Base-by-base conservation (phyloP, 2,329 filamentous ascomycete species). In the Sclerotinia subarctica region DNA sequence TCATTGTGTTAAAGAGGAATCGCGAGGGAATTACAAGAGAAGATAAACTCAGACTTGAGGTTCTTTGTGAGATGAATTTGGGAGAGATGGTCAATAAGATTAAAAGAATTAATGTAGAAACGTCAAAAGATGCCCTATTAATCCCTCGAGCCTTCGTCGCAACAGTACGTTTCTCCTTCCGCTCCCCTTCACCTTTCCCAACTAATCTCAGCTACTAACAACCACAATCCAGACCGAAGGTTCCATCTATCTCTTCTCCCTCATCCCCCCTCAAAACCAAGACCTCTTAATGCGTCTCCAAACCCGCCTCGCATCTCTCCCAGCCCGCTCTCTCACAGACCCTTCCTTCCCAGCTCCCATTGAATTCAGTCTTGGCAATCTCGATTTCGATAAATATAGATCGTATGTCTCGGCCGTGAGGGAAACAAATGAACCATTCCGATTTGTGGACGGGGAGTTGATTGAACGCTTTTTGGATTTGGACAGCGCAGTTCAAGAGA, bases 11-110 rank as follows among this genome's bases (percentile, higher is more conserved):
- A n/a, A 84, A 87, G 64, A 86, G 88, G 49, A 94, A 97, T 73
- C 75, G 82, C 2, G 83, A 88, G 2, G 92, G 91, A 0, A 88
- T 93, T 0, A 93, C 89, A 0, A 84, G 86, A 1, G 89, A 95
- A 64, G 93, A 97, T 73, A 86, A 84, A 69, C 85, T 85, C 62
- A 84, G 88, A 38, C 80, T 98, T 72, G 85, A 92, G 53, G 83
- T 93, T 6, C 92, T 87, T 0, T 90, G 90, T 69, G 94, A 97
- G 78, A 87, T 98, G 71, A 88, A 90, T 56, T 82, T 99, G 13
- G 94, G 95, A 1, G 94, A 99, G 78, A 93, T 95, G 86, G 92
- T 98, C 67, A 99, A 99, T 76, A 86, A 88, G 44, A 96, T 98
- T 67, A 86, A 90, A 29, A 86, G 86, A 38, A 86, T 98, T 24